A percentile compares a stretch with the other conserved stretches of the same genome.
These are phyloP conservation scores for Melaleuca alternifolia DNA, from an alignment of 345 rosid species.

Conservation along the genomic window DNA sequence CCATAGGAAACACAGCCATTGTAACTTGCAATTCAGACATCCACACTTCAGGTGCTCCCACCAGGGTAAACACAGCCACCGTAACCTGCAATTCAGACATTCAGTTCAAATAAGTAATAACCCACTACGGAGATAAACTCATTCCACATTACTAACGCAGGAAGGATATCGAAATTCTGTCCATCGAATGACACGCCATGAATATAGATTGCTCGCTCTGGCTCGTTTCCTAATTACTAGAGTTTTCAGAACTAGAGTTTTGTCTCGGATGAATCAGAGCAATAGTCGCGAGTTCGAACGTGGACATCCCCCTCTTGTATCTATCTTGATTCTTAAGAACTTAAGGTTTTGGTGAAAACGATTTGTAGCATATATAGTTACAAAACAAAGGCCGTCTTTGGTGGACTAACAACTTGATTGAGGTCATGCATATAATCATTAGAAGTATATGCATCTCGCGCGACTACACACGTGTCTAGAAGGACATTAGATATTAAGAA, in stretches of 20 bases:
- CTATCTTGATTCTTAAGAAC: not conserved
- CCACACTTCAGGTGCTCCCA: not conserved
- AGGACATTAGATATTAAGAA: not conserved
- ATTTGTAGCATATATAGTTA: not conserved
- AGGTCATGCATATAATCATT: not conserved
- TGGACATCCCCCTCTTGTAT: not conserved
- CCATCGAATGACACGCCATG: not conserved
- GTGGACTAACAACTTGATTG: not conserved
- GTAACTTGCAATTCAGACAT: conserved; percentile 1
- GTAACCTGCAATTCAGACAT: not conserved
- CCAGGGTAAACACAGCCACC: not conserved
- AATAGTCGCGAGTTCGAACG: not conserved
- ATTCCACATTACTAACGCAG: not conserved
- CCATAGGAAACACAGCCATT: not conserved
- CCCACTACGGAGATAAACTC: not conserved
- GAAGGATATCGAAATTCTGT: too few species aligned
- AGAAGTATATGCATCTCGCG: too few species aligned
- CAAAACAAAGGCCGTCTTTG: too few species aligned
- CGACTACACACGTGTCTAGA: too few species aligned
- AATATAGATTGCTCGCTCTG: not conserved
- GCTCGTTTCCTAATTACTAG: not conserved
- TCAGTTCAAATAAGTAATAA: not conserved
- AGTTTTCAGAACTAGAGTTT: rapidly evolving
- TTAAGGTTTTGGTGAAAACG: not conserved
- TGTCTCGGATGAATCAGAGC: not conserved